Base-by-base conservation (phyloP, 2,329 filamentous ascomycete genomes). In the Thelonectria olida region DNA sequence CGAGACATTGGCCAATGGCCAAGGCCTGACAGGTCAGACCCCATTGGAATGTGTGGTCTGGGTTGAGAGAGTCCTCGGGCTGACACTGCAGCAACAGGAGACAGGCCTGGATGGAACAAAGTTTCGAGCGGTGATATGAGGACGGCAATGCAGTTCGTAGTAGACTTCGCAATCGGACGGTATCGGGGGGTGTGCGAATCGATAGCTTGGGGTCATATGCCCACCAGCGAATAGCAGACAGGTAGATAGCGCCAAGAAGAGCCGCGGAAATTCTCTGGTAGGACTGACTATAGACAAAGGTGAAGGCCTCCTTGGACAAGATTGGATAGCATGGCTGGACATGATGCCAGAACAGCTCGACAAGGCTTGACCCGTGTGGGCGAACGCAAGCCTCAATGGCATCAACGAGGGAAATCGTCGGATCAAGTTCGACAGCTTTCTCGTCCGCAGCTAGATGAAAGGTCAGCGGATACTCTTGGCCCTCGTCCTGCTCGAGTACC, bases 301-400 rank as follows among this genome's bases (percentile, higher is more conserved):
- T 73, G 63, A 84, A 87, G 19, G 82, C 80, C 20, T 81, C 82
- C 71, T 86, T 86, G 71, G 84, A 81, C 5, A 85, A 72, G 45
- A 85, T 79, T 1, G 84, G 84, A 66, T 83, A 85, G 61, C 78
- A 80, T 1, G 83, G 84, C 59, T 85, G 84, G 9, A 86, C 80
- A 44, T 84, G 81, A n/a, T 81, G 75, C 73, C 88, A 90, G 76
- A 88, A 90, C 28, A 90, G 79, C 64, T 87, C 84, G 58, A 90
- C 81, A 52, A 91, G 76, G 41, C 82, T 81, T 49, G 82, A 81
- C 6, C 88, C 88, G 71, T 89, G 83, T 10, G 86, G 84, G 22
- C 81, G 80, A 17, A 90, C 84, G 56, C 85, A 80, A 36, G 80
- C 78, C 74, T 90, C 87, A 61, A 90, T 82, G 34, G 83, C 81